phyloP scores from a whole-genome alignment of 2,329 filamentous ascomycete genomes.

The Neofusicoccum cordaticola region DNA sequence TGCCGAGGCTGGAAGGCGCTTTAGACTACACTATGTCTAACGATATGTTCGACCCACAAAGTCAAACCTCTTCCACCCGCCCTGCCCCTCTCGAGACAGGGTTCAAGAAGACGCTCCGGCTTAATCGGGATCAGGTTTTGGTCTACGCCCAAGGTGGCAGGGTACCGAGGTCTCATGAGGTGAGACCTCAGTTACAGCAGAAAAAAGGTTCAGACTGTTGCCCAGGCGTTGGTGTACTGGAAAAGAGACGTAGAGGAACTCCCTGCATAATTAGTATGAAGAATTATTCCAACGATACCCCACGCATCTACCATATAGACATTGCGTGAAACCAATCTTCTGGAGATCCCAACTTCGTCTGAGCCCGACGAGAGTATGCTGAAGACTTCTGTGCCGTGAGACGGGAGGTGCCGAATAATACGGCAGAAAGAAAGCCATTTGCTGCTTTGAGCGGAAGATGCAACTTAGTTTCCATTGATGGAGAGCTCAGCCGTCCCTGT shows the following conservation, averaged over 20 bases:
- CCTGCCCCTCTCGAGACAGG: conserved; percentile 71
- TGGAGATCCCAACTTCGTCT: no score
- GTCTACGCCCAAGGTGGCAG: conserved; percentile 76
- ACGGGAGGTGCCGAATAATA: neutral
- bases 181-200: conserved; percentile 57
- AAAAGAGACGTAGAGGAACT: neutral
- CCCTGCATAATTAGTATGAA: neutral
- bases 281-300: neutral
- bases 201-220: conserved; percentile 47
- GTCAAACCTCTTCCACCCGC: conserved; percentile 94
- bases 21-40: neutral
- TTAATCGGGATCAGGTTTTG: conserved; percentile 82
- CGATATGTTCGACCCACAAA: conserved; percentile 79
- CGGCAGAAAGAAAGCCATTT: neutral
- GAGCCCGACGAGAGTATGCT: neutral
- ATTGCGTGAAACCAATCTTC: neutral
- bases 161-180: conserved; percentile 77
- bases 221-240: conserved; percentile 43
- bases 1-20: neutral
- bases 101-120: conserved; percentile 94
- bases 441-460: neutral
- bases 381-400: neutral
- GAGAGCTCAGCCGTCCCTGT: neutral
- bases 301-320: neutral
- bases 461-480: neutral